phyloP scores from a whole-genome alignment of 2,329 filamentous ascomycete genomes.

The Zasmidium angulare region DNA sequence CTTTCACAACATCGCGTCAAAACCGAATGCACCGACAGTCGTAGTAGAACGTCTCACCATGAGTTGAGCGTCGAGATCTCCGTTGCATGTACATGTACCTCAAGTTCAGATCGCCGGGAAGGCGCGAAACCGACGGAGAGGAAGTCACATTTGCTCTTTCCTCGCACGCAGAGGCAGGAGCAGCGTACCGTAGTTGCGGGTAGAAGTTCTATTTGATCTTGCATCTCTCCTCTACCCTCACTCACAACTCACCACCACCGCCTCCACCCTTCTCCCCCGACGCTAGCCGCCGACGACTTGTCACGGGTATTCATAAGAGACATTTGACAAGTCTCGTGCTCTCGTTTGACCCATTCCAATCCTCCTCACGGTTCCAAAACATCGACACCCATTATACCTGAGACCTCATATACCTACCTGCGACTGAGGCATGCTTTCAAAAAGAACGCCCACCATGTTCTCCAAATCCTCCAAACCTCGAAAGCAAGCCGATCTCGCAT shows the following conservation, averaged over 20 bases:
- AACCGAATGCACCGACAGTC: too few relatives aligned
- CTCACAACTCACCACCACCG: not conserved
- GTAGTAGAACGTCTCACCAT: too few relatives aligned
- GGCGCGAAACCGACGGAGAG: not conserved
- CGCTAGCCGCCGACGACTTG: not conserved
- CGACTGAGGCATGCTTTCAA: not conserved
- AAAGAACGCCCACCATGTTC: constrained; percentile 37
- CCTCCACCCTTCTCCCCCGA: not conserved
- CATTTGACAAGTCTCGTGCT: not conserved
- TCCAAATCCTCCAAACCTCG: constrained; percentile 21
- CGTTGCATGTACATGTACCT: not conserved
- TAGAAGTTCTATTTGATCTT: not conserved
- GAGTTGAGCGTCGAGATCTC: too few relatives aligned
- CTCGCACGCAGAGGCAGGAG: not conserved
- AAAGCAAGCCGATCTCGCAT: constrained; percentile 55
- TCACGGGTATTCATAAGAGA: not conserved
- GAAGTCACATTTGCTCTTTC: not conserved
- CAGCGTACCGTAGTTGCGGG: not conserved
- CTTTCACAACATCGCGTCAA: too few relatives aligned
- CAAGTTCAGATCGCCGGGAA: not conserved
- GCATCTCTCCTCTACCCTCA: not conserved
- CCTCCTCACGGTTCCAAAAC: not conserved
- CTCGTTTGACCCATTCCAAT: not conserved
- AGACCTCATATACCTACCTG: not conserved
- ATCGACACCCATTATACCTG: not conserved